phyloP scores from a whole-genome alignment of 179 eudicot species.

The Gypsophila paniculata region DNA sequence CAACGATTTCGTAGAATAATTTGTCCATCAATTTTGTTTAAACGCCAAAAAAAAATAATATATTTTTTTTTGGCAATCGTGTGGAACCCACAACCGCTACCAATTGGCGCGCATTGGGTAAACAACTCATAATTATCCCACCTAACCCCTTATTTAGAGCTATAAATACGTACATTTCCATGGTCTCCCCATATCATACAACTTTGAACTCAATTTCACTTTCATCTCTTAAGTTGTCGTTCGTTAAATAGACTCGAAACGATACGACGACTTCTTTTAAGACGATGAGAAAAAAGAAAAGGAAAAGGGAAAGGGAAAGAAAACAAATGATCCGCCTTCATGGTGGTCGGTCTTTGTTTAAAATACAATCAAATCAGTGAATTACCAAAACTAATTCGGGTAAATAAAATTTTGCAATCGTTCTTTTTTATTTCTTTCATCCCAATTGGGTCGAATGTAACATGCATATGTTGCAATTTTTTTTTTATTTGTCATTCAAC shows the following conservation, averaged over 20 bases:
- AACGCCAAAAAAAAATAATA: too few species aligned
- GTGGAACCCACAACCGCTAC: too few species aligned
- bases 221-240: background rate
- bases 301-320: too few species aligned
- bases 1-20: too few species aligned
- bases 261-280: background rate
- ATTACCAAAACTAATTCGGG: background rate
- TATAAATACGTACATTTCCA: background rate
- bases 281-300: constrained; percentile 6
- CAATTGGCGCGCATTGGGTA: too few species aligned
- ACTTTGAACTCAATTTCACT: background rate
- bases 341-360: background rate
- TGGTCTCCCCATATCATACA: background rate
- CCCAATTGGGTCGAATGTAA: too few species aligned
- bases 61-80: too few species aligned
- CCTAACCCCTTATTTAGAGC: background rate
- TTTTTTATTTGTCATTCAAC: too few species aligned
- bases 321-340: background rate
- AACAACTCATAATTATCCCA: background rate
- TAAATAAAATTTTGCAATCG: background rate
- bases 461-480: too few species aligned
- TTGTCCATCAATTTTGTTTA: too few species aligned
- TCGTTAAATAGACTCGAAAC: background rate
- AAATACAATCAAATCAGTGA: background rate
- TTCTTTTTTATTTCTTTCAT: background rate